These are phyloP conservation scores for Pseudogymnoascus sp. DNA, from an alignment of 2,329 filamentous ascomycete species.

Conservation along the genomic window DNA sequence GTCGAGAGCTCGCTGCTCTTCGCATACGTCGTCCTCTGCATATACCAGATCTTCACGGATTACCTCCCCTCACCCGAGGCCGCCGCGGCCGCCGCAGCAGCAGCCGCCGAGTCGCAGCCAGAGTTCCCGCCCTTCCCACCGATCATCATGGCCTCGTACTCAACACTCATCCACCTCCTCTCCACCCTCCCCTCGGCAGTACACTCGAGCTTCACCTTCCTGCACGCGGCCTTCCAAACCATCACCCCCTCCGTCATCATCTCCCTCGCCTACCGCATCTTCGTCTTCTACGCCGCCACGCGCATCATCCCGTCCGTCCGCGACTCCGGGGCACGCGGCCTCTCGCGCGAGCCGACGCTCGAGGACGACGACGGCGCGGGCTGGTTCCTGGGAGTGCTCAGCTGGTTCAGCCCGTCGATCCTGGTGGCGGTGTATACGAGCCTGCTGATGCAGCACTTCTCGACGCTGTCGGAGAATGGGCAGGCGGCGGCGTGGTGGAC, in stretches of 20 bases:
- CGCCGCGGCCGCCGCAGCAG: conserved; percentile 44
- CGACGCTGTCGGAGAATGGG: conserved; percentile 58
- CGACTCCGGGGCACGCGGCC: conserved; percentile 72
- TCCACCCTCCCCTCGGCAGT: conserved; percentile 77
- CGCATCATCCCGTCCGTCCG: conserved; percentile 91
- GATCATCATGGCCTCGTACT: conserved; percentile 97
- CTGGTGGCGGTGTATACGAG: conserved; percentile 95
- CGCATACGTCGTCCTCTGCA: conserved; percentile 94
- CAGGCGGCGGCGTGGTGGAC: conserved; percentile 65
- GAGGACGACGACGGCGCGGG: conserved; percentile 80
- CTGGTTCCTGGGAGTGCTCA: conserved; percentile 72
- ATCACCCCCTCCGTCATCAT: conserved; percentile 95
- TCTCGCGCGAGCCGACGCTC: conserved; percentile 76
- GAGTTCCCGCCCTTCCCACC: conserved; percentile 94
- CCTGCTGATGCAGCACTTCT: conserved; percentile 90
- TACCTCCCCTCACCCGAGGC: conserved; percentile 74
- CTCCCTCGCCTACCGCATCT: conserved; percentile 83
- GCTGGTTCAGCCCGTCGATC: conserved; percentile 91
- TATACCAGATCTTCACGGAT: conserved; percentile 99
- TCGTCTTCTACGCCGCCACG: conserved; percentile 91
- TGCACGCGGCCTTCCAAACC: conserved; percentile 87
- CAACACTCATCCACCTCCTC: conserved; percentile 77
- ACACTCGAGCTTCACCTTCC: conserved; percentile 75
- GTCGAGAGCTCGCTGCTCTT: conserved; percentile 93
- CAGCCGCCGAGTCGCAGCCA: conserved; percentile 49